phyloP scores from a whole-genome alignment of 441 rosid species.

The Bocquillonia castaneifolia region DNA sequence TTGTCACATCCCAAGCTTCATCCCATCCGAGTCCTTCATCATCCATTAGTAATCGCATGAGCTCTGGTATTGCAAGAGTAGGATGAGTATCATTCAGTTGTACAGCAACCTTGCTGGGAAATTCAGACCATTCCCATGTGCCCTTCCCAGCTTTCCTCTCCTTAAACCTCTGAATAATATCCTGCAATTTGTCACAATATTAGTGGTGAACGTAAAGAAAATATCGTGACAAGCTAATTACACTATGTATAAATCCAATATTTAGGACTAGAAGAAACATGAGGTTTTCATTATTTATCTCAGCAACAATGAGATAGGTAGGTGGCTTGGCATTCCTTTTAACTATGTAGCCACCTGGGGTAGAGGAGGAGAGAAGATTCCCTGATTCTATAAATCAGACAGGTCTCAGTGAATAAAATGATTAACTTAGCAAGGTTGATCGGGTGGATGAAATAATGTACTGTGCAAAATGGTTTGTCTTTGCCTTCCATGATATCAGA shows the following conservation, averaged over 20 bases:
- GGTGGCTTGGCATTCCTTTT: no score
- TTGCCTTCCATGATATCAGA: background rate
- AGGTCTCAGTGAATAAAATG: background rate
- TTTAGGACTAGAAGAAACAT: background rate
- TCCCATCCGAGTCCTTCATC: slow-evolving; percentile 96
- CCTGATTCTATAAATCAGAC: background rate
- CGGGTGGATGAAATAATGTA: background rate
- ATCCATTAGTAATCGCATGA: slow-evolving; percentile 90
- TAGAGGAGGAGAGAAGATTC: no score
- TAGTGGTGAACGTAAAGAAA: slow-evolving; percentile 9
- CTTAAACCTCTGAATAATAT: slow-evolving; percentile 77
- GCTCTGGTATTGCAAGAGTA: slow-evolving; percentile 95
- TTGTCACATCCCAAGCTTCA: slow-evolving; percentile 93
- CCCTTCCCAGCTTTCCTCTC: slow-evolving; percentile 60
- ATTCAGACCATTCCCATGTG: slow-evolving; percentile 75
- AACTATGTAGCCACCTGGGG: no score
- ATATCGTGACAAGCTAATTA: background rate
- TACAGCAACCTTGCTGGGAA: slow-evolving; percentile 86
- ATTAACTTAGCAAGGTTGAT: background rate
- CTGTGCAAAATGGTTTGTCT: no score
- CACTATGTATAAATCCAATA: background rate
- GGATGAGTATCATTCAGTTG: slow-evolving; percentile 99
- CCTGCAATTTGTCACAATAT: slow-evolving; percentile 51
- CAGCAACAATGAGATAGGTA: background rate
- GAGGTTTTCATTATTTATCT: background rate